A percentile compares a stretch with the other conserved stretches of the same genome.
phyloP scores from a whole-genome alignment of 2,329 filamentous ascomycete species.

The Fusarium multiceps region DNA sequence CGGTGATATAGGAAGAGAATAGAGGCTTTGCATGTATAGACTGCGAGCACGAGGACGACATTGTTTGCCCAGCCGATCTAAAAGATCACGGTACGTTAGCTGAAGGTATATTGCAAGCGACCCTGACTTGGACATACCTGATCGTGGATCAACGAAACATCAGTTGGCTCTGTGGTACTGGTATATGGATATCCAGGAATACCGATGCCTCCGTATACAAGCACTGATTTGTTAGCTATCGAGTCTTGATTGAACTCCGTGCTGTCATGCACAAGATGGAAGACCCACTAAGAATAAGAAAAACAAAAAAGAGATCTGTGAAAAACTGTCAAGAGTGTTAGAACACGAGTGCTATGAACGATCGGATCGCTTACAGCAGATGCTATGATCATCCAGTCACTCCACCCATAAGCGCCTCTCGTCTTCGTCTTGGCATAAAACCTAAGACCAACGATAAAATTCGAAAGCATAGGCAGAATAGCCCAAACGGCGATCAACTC shows the following conservation, averaged over 20 bases:
- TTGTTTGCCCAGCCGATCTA: conserved; percentile 14
- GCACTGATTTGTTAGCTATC: background rate
- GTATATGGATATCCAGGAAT: conserved; percentile 15
- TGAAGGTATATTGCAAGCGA: rapidly evolving
- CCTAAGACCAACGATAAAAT: background rate
- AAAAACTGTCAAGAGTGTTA: background rate
- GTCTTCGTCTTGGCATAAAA: conserved; percentile 21
- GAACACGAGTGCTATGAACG: rapidly evolving
- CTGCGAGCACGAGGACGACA: conserved; percentile 5
- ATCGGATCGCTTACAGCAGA: background rate
- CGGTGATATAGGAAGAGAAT: conserved; percentile 14
- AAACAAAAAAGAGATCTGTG: background rate
- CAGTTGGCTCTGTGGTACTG: conserved; percentile 14
- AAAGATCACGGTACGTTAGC: background rate
- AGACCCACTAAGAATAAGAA: conserved; percentile 10
- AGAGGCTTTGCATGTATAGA: conserved; percentile 8
- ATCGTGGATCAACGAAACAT: conserved; percentile 6
- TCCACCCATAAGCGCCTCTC: conserved; percentile 10
- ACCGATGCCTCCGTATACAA: conserved; percentile 9
- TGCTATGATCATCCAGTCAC: conserved; percentile 15
- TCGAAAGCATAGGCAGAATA: background rate
- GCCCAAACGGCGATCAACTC: conserved; percentile 6
- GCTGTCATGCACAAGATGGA: rapidly evolving
- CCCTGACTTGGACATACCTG: background rate
- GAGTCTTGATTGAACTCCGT: rapidly evolving